phyloP scores from a whole-genome alignment of 2,329 filamentous ascomycete species.

The Penicillium sp. region DNA sequence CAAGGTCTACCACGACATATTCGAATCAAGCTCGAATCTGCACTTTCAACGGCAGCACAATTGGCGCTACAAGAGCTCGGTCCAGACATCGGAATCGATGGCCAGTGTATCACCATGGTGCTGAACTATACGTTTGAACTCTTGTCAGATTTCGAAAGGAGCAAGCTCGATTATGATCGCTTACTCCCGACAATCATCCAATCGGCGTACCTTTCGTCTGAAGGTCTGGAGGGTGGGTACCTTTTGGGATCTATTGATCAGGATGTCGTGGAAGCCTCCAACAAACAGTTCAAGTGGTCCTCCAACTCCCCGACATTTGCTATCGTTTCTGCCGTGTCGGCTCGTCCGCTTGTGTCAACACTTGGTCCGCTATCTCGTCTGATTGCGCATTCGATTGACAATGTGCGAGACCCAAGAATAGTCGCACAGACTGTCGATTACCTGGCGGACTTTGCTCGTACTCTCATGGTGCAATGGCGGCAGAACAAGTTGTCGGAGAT shows the following conservation, averaged over 20 bases:
- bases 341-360: slow-evolving; percentile 59
- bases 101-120: slow-evolving; percentile 63
- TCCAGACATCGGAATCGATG: slow-evolving; percentile 52
- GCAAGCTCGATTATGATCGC: slow-evolving; percentile 64
- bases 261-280: slow-evolving; percentile 61
- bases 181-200: slow-evolving; percentile 70
- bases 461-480: slow-evolving; percentile 71
- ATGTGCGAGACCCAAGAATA: slow-evolving; percentile 49
- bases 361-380: slow-evolving; percentile 65
- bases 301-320: slow-evolving; percentile 57
- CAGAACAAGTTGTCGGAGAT: slow-evolving; percentile 72
- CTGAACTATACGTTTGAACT: slow-evolving; percentile 76
- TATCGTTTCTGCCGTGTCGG: slow-evolving; percentile 57
- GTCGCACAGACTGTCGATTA: slow-evolving; percentile 56
- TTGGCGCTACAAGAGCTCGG: slow-evolving; percentile 66
- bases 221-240: slow-evolving; percentile 74
- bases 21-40: slow-evolving; percentile 68
- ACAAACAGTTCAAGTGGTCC: slow-evolving; percentile 67
- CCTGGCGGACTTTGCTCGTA: slow-evolving; percentile 66
- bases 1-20: slow-evolving; percentile 65
- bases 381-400: slow-evolving; percentile 63
- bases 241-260: slow-evolving; percentile 71
- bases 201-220: slow-evolving; percentile 66
- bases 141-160: slow-evolving; percentile 62
- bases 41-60: slow-evolving; percentile 73